phyloP scores from a whole-genome alignment of 2,329 filamentous ascomycete species.

The Thermomyces lanuginosus region DNA sequence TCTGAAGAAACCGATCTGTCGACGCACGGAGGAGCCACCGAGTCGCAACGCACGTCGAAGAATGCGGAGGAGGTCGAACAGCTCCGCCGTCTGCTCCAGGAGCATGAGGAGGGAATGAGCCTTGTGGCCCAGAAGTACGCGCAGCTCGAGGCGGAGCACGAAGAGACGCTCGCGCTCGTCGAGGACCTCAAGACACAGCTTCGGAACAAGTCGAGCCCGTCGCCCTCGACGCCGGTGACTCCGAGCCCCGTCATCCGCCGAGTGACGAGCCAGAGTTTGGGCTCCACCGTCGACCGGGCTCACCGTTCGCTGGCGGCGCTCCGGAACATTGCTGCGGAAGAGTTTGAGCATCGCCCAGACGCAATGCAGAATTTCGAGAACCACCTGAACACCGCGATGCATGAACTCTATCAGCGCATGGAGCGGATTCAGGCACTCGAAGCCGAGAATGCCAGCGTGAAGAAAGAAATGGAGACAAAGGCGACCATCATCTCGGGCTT shows the following conservation, averaged over 20 bases:
- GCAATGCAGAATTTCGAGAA: slow-evolving; percentile 83
- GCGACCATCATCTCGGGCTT: slow-evolving; percentile 89
- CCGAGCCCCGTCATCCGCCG: slow-evolving; percentile 60
- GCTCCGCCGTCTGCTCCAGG: slow-evolving; percentile 51
- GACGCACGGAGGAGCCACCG: slow-evolving; percentile 11
- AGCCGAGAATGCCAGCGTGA: slow-evolving; percentile 61
- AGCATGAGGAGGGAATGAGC: slow-evolving; percentile 61
- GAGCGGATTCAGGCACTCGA: slow-evolving; percentile 85
- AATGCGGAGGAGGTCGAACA: slow-evolving; percentile 51
- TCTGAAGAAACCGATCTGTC: slow-evolving; percentile 40
- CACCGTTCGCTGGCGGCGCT: slow-evolving; percentile 82
- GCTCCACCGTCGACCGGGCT: slow-evolving; percentile 66
- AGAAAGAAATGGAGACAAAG: slow-evolving; percentile 95
- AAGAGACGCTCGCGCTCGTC: slow-evolving; percentile 65
- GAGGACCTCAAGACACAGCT: slow-evolving; percentile 83
- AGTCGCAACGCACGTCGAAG: slow-evolving; percentile 16
- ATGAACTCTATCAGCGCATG: slow-evolving; percentile 71
- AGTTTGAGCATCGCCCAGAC: slow-evolving; percentile 67
- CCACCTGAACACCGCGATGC: slow-evolving; percentile 80
- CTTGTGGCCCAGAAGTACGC: slow-evolving; percentile 62
- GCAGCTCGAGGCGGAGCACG: slow-evolving; percentile 68
- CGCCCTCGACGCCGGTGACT: slow-evolving; percentile 28
- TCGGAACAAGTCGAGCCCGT: slow-evolving; percentile 53
- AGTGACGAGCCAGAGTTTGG: slow-evolving; percentile 80
- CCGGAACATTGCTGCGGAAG: slow-evolving; percentile 72